phyloP scores from a whole-genome alignment of 306 rosid species.

The Castanea sativa region DNA sequence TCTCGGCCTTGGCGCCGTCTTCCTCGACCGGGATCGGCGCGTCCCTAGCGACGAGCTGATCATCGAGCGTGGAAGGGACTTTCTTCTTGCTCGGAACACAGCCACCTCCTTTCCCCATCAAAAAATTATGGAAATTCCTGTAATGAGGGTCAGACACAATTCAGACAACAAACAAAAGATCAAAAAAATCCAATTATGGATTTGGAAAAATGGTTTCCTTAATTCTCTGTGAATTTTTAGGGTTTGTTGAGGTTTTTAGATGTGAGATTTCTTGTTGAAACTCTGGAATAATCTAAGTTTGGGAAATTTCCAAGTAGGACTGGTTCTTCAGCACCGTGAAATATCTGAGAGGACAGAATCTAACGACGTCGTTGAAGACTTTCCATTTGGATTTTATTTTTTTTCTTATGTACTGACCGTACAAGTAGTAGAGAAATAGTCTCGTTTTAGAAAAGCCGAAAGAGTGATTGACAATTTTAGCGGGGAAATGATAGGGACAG shows the following conservation, averaged over 20 bases:
- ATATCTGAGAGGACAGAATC: no score
- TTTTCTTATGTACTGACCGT: no score
- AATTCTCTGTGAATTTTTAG: not conserved
- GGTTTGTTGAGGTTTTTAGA: not conserved
- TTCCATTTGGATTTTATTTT: no score
- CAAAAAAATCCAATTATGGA: not conserved
- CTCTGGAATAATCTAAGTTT: not conserved
- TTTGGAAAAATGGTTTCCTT: not conserved
- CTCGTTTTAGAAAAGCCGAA: no score
- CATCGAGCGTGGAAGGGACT: slow-evolving; percentile 32
- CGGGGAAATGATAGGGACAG: no score
- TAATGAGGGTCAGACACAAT: not conserved
- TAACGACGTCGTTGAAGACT: no score
- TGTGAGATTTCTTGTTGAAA: not conserved
- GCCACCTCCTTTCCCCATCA: slow-evolving; percentile 93
- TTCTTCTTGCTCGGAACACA: slow-evolving; percentile 92
- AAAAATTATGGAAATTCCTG: slow-evolving; percentile 4
- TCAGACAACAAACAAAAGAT: not conserved
- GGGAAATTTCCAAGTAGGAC: slow-evolving; percentile 12
- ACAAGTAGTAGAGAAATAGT: no score
- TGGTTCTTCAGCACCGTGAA: not conserved
- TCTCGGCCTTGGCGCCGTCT: not conserved
- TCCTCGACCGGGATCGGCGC: slow-evolving; percentile 41
- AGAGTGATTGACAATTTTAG: no score
- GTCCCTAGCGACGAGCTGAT: slow-evolving; percentile 6